Evolutionary conservation across 805 yeast species (phyloP), one percentile per base, ranked within the genome.

Genomic region (Yarrowia sp.): DNA sequence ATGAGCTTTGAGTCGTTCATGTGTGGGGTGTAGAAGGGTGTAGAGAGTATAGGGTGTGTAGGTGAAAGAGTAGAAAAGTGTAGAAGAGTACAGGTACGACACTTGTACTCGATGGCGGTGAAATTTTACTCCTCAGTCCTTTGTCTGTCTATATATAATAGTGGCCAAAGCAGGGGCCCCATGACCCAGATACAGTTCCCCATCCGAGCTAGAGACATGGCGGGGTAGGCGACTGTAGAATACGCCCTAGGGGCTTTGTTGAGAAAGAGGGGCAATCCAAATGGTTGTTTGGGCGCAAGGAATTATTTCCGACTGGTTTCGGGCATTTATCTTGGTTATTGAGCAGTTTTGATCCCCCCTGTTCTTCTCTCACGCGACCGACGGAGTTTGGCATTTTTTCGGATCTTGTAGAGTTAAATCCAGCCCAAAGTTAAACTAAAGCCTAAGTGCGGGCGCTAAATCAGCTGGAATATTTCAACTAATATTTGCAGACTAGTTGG

Each of bases 1-100:
- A 48, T 48, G 21, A 48, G 38, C 19, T 48, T 48, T 2, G 54
- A 48, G 54, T 48, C 54, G 54, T 48, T 48, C 54, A 48, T 48
- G 7, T n/a, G 36, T 30, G 19, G 30, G 10, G 3, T 14, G 10
- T 10, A n/a, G 22, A 33, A 33, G 14, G 35, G 16, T 32, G 35
- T 8, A 32, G 22, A 17, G 38, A 16, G 6, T 7, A 16, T 9
- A 6, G 17, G 19, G 43, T 38, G 43, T 17, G 24, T 38, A 10
- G 26, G 46, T 41, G 26, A 22, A 9, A 5, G 11, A 1, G 26
- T 21, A 1, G 46, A 16, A 11, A 9, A 17, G 14, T 26, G 30
- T n/a, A 26, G 30, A 26, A 26, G 30, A 26, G 30, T 5, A 5
- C 8, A 8, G 30, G 8, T 4, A 5, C 4, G 30, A 26, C 4